Evolutionary conservation across 345 rosid species (phyloP).

Genomic region (Zanthoxylum bungeanum): DNA sequence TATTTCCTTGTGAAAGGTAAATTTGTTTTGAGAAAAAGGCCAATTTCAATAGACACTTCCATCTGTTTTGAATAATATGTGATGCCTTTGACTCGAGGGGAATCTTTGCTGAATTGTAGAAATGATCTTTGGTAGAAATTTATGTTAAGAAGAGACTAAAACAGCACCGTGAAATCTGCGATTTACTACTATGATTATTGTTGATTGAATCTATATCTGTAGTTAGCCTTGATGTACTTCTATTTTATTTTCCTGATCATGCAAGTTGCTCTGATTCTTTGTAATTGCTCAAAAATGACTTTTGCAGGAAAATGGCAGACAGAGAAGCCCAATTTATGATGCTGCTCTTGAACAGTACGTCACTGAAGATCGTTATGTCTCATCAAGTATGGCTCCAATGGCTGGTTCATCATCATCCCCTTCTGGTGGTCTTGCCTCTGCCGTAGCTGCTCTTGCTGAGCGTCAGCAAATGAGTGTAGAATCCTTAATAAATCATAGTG

Average conservation of each 20-base stretch:
- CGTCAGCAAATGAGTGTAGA: slow-evolving; percentile 71
- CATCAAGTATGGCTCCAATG: slow-evolving; percentile 36
- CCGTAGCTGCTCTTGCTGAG: slow-evolving; percentile 86
- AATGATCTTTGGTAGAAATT: not conserved
- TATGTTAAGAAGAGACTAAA: not conserved
- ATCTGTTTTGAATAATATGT: not conserved
- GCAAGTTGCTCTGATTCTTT: not conserved
- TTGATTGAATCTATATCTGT: not conserved
- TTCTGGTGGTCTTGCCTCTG: slow-evolving; percentile 81
- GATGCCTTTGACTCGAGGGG: not conserved
- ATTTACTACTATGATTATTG: not conserved
- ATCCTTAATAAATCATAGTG: slow-evolving; percentile 39
- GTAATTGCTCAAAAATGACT: slow-evolving; percentile 7
- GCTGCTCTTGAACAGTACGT: slow-evolving; percentile 50
- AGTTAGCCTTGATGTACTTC: not conserved
- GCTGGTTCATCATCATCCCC: slow-evolving; percentile 67
- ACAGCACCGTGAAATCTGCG: not conserved
- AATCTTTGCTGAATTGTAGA: not conserved
- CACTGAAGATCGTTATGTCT: slow-evolving; percentile 37
- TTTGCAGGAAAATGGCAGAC: slow-evolving; percentile 65
- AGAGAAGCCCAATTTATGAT: slow-evolving; percentile 36
- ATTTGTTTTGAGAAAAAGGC: not conserved
- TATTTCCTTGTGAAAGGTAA: not conserved
- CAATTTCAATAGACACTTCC: not conserved
- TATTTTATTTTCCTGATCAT: not conserved